Base-by-base conservation (phyloP, 768 basidiomycete species). In the Lactarius sp. region DNA sequence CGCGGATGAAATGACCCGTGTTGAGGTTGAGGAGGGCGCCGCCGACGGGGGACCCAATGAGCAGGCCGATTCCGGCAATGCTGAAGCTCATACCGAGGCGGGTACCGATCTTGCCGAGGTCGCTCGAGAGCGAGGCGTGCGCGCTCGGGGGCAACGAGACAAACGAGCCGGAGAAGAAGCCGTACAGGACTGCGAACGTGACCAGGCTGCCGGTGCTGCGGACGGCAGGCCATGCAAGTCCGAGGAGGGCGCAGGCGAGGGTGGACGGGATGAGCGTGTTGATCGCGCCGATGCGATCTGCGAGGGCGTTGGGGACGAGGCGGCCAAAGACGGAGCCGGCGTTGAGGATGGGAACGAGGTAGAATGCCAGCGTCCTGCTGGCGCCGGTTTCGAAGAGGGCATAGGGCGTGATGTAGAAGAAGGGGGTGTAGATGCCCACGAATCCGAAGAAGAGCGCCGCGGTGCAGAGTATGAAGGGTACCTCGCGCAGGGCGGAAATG, bases 141-240 rank as follows among this genome's bases (percentile, higher is more conserved):
- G 50, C 31, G 37, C 59, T 61, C 7, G 62, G 60, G 14, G 59
- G 36, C 3, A 68, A 33, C 56, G 68, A 55, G n/a, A 68, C 65
- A 27, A 64, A 68, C 14, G 68, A 20, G 8, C 66, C 62, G 37
- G 72, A 69, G 60, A 76, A 76, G 67, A 79, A 77, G 1, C 78
- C 78, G 60, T 74, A 78, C 31, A 78, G 68, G 51, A 75, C 58
- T 1, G 71, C 72, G 31, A 78, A 74, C 14, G 70, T 68, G 7
- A 77, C 51, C 6, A 74, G 62, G 36, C 72, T 71, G 5, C 60
- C 69, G 5, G 69, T 68, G 22, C 58, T 71, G 51, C 62, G 56
- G 14, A 76, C 62, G 5, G 68, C 73, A 13, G 74, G 66, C 74
- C 75, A 74, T 34, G 69, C 64, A 34, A 75, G 69, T 22, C 71